Conservation (phyloP, 106 monocot species). For the Posidonia australis region DNA sequence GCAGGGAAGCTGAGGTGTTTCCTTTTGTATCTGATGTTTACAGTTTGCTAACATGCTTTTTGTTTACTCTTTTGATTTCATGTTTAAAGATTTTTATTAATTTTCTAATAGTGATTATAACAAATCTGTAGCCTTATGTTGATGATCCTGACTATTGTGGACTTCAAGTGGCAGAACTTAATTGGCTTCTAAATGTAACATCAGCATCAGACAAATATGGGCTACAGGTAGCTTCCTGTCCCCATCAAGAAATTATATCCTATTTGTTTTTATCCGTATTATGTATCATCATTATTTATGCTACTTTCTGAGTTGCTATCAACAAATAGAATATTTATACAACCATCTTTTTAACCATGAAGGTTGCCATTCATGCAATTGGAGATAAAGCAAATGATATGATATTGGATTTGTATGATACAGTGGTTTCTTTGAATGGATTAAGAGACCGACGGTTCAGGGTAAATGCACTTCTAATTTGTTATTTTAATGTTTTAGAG, state of each 20-base stretch:
- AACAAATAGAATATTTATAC: not conserved
- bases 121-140: constrained; percentile 52
- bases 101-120: not conserved
- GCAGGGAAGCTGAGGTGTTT: no score
- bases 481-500: not conserved
- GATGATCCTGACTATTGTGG: constrained; percentile 62
- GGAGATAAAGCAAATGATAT: constrained; percentile 96
- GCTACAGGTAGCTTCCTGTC: constrained; percentile 50
- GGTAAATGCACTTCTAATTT: constrained; percentile 24
- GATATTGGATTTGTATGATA: constrained; percentile 60
- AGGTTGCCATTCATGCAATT: constrained; percentile 98
- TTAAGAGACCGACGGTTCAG: constrained; percentile 71
- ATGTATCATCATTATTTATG: not conserved
- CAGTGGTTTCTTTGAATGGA: constrained; percentile 47
- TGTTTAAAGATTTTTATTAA: not conserved
- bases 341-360: not conserved
- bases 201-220: constrained; percentile 52
- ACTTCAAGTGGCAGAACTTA: constrained; percentile 51
- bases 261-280: not conserved
- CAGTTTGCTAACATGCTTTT: no score
- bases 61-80: no score
- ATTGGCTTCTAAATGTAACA: constrained; percentile 62
- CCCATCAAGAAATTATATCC: not conserved
- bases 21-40: no score
- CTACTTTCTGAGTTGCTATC: not conserved